Evolutionary conservation across 768 basidiomycete species (phyloP), one percentile per base, ranked within the genome.

Genomic region (Mycena haematopus): DNA sequence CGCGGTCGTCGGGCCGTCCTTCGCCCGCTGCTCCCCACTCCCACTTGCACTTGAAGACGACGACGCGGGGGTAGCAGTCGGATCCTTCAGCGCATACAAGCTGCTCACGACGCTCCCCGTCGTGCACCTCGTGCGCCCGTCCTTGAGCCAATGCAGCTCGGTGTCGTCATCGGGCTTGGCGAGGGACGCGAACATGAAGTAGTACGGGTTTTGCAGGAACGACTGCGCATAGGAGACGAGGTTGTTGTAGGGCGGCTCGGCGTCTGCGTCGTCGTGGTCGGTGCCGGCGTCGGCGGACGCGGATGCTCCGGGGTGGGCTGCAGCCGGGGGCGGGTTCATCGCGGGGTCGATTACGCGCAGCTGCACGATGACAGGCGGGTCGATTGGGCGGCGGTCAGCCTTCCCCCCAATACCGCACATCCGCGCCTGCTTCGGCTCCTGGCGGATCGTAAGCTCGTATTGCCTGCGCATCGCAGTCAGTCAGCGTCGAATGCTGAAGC

Each of bases 341-440:
- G 56, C 29, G 35, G 86, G 88, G 77, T 95, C 91, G 68, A 93
- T 81, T 57, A 97, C 92, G 57, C 91, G 88, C 9, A 98, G 86
- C 75, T 96, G 94, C n/a, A 98, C 88, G 77, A 98, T 95, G 19
- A 96, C 95, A 1, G 95, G 95, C 0, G 96, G 96, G 80, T 98
- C 95, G 72, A 98, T 95, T 2, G 96, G 95, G 38, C 95, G 84
- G n/a, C 95, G 85, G 82, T 96, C 96, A 58, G 93, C 84, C 82
- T 87, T 87, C 68, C 93, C 92, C 45, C 94, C 92, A 11, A 94
- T 90, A 57, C 92, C 92, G 68, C 92, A 94, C 92, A 93, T 94
- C 60, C 92, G 82, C 6, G 91, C 90, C 76, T 95, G 93, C 75
- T 95, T 93, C 3, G 95, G 95, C 75, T 96, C 91, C 73, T 96